Percentiles rank a stretch among this genome's conserved stretches.
These are phyloP conservation scores for Letharia columbiana DNA, from an alignment of 495 filamentous ascomycete species.

Conservation along the genomic window DNA sequence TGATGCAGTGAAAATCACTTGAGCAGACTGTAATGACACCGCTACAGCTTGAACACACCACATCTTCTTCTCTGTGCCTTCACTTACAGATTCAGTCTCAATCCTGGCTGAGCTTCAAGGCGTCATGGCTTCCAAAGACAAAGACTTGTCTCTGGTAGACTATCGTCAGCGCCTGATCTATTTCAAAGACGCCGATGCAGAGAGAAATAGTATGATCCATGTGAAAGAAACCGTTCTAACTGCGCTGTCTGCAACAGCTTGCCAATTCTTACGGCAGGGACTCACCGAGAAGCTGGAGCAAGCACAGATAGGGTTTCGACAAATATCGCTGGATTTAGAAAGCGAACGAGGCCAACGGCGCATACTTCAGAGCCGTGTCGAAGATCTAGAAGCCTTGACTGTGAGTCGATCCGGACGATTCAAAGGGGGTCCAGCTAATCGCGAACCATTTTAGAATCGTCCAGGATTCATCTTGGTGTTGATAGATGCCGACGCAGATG, in stretches of 20 bases:
- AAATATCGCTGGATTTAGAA: background rate
- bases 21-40: too few species aligned
- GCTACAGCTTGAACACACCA: too few species aligned
- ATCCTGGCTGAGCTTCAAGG: background rate
- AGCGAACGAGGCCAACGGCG: constrained; percentile 6
- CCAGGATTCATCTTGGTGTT: constrained; percentile 29
- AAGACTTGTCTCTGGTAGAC: background rate
- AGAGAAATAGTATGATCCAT: constrained; percentile 10
- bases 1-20: background rate
- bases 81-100: background rate
- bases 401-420: background rate
- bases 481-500: constrained; percentile 34
- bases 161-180: background rate
- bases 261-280: background rate
- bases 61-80: background rate
- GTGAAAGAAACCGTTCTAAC: background rate
- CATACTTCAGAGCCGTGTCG: constrained; percentile 6
- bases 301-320: background rate
- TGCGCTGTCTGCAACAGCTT: background rate
- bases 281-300: constrained; percentile 11
- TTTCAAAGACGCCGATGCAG: background rate
- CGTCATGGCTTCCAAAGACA: background rate
- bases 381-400: constrained; percentile 12
- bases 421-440: background rate
- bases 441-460: background rate